Base-by-base conservation (phyloP, 2,329 filamentous ascomycete genomes). In the Seiridium cupressi region DNA sequence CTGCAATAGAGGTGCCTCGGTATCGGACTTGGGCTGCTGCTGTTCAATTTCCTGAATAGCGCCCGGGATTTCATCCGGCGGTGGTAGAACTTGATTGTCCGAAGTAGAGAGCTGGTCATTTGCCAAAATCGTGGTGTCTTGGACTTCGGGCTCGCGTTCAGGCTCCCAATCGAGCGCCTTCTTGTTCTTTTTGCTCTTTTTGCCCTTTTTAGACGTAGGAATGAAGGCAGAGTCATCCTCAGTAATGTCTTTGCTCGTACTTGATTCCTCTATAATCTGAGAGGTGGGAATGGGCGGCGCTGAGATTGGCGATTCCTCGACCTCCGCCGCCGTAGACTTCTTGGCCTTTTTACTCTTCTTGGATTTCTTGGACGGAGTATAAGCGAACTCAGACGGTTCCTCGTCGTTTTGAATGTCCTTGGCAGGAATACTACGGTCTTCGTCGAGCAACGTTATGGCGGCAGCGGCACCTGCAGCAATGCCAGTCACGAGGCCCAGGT, bases 311-410 rank as follows among this genome's bases (percentile, higher is more conserved):
- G 62, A 44, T 9, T 67, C 67, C 65, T 70, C 7, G 57, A 58
- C 55, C 63, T 72, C 56, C 40, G 48, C 63, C 35, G 65, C 63
- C 49, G 72, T 68, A 5, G 67, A 69, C 34, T 51, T 51, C 35
- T 55, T 55, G n/a, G 26, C 36, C 61, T 79, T 78, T 54, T 57
- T 58, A 40, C 51, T 59, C 51, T 76, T 76, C 66, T 77, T 77
- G 35, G 75, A 73, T 55, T 78, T 79, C 67, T 78, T 77, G 38
- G 73, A 71, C 61, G 51, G 51, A 61, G 44, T 49, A 51, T 34
- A 26, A 32, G 8, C 51, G 31, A 48, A 44, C 42, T 67, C 61
- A n/a, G 51, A 44, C 8, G 59, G 34, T 7, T 47, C 57, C n/a
- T 44, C 42, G 18, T 56, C 32, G 7, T 35, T 11, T n/a, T 58